Evolutionary conservation across 768 basidiomycete species (phyloP), one percentile per base, ranked within the genome.

Genomic region (Multifurca ochricompacta): DNA sequence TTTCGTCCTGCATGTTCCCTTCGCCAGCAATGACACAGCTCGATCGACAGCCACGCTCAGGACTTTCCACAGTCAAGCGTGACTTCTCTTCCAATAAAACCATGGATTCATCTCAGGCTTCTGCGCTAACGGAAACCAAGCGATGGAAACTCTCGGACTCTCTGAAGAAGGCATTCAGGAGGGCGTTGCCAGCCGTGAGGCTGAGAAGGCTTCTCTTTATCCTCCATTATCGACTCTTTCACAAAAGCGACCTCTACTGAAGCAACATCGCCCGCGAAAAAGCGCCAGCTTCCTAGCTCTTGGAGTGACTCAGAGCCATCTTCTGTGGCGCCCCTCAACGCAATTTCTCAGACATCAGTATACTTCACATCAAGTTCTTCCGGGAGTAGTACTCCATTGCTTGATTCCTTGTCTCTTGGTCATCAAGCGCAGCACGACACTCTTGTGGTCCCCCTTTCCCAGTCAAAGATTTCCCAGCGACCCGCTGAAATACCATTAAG

Each of bases 401-500:
- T 19, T 14, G 61, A 58, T n/a, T 14, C 44, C 18, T 54, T 10
- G 55, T 59, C 48, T n/a, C 51, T 9, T 4, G 6, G 58, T 58
- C 28, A 52, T 57, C 13, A 57, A 54, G 56, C 48, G 23, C 47
- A 43, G 8, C 63, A 50, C 36, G 43, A 43, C 41, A 54, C 39
- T 23, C 30, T 59, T 13, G 54, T 62, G 7, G 71, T 74, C 48
- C 54, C 73, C 4, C 62, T 58, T 14, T 62, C 46, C 13, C 16
- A 60, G 2, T n/a, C 63, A 4, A 62, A 56, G 43, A 28, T 45
- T 31, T 59, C 40, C 58, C 2, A 67, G 67, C 45, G 18, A 54
- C 63, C 66, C 31, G 66, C 78, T 2, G 57, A 69, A 2, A 69
- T 92, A 18, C 77, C 80, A 59, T 74, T 98, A 54, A 95, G 92